Evolutionary conservation across 2,329 filamentous ascomycete genomes (phyloP).

Genomic region (Delphinella strobiligena): DNA sequence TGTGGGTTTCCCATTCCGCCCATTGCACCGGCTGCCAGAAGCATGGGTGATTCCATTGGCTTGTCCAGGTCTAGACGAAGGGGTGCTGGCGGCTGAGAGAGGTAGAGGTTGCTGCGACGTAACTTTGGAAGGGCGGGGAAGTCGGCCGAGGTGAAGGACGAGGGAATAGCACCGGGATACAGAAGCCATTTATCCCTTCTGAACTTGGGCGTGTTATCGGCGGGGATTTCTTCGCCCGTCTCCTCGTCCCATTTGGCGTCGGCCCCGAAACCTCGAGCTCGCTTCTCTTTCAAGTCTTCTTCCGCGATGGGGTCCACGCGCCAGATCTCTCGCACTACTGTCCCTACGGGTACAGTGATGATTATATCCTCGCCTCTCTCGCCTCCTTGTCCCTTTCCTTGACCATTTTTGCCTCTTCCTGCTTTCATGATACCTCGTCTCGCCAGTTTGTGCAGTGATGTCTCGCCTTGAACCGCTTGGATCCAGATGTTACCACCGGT

Average conservation of each 20-base stretch:
- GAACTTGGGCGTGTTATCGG: slow-evolving; percentile 25
- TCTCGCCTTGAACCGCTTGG: slow-evolving; percentile 82
- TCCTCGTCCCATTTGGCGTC: slow-evolving; percentile 23
- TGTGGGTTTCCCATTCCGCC: slow-evolving; percentile 90
- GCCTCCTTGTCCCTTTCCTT: slow-evolving; percentile 62
- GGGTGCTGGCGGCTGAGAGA: slow-evolving; percentile 59
- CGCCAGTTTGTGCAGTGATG: slow-evolving; percentile 82
- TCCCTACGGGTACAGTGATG: slow-evolving; percentile 85
- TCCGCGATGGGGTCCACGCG: slow-evolving; percentile 66
- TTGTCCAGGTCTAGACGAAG: slow-evolving; percentile 48
- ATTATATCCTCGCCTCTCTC: slow-evolving; percentile 76
- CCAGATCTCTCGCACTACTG: slow-evolving; percentile 71
- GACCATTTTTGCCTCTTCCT: slow-evolving; percentile 63
- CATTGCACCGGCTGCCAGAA: slow-evolving; percentile 76
- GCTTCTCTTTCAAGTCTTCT: slow-evolving; percentile 36
- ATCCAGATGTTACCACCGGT: slow-evolving; percentile 89
- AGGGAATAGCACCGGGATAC: slow-evolving; percentile 66
- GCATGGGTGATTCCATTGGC: slow-evolving; percentile 69
- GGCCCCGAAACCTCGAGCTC: slow-evolving; percentile 18
- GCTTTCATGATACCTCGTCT: slow-evolving; percentile 64
- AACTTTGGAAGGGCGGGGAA: slow-evolving; percentile 47
- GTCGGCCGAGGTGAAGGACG: slow-evolving; percentile 50
- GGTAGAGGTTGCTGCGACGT: slow-evolving; percentile 44
- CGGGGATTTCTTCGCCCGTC: slow-evolving; percentile 15
- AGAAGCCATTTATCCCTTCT: slow-evolving; percentile 68